Evolutionary conservation across 2,329 filamentous ascomycete genomes (phyloP), one percentile per base, ranked within the genome.

Genomic region (Leptographium lundbergii): DNA sequence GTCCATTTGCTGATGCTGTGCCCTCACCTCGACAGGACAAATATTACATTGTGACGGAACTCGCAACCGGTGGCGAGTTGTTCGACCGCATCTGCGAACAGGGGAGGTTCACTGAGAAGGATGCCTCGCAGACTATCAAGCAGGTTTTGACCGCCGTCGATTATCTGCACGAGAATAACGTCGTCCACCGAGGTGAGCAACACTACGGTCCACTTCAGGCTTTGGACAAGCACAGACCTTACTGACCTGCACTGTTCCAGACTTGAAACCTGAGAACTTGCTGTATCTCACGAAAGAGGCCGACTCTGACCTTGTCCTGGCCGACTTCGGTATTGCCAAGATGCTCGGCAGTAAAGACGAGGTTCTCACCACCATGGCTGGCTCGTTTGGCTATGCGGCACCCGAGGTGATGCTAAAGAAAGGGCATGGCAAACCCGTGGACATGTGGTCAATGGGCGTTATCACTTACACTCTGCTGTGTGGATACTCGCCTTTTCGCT

Each of bases 391-490:
- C 58, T 99, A 99, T 69, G 94, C 94, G 24, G 94, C 94, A 1
- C 94, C 94, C 10, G 94, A 99, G 72, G 91, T 99, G 61, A 99
- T 99, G 94, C 80, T 96, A 64, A 96, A 96, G 79, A 86, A 89
- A 69, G 94, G 94, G 24, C 95, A 99, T 71, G 94, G 94, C 70
- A 99, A 97, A 74, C 90, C 94, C 5, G 94, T 97, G 39, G 94
- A 99, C 70, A 96, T 99, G 89, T 99, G 94, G 94, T 97, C 94
- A 3, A 81, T 99, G 74, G 94, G 94, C 63, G 94, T 99, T 68
- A 99, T 99, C 68, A 97, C 94, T 50, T 99, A 99, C 75, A 99
- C 94, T 19, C 80, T 99, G 32, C 87, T 99, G 57, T 99, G 95
- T 71, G 94, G 94, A 66, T 99, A 99, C 77, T 96, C 92, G 52